Evolutionary conservation across 306 rosid genomes (phyloP), one percentile per base, ranked within the genome.

Genomic region (Ammopiptanthus mongolicus): DNA sequence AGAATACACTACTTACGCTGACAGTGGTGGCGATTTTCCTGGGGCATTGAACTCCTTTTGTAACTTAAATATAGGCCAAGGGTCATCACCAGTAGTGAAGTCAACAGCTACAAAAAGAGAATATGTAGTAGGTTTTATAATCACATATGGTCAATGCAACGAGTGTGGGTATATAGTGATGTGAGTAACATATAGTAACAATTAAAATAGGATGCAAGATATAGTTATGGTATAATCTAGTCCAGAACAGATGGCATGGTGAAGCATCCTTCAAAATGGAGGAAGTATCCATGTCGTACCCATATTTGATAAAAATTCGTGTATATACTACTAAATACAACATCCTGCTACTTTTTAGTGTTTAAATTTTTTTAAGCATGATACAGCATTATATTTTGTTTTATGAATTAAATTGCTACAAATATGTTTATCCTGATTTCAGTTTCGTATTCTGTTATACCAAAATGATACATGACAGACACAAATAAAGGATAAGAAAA

Each of bases 11-110:
- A 60, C 98, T 76, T 82, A 90, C 97, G 96, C 82, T 52, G 96
- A 87, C 83, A 95, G 90, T 33, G 97, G 97, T 13, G 98, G 98
- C 34, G 98, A 90, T 78, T 91, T 88, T 79, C 98, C 98, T 0
- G 91, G 90, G 81, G 93, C 82, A 69, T 95, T 95, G 88, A 88
- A 95, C 87, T 90, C 84, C 86, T 90, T 95, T 81, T 95, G 98
- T 74, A 95, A 76, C 81, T 90, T 63, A 81, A 95, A 91, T 86
- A 91, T 86, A 66, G 97, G 97, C 97, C 93, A 90, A 60, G 98
- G 92, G 52, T 87, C 73, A 56, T 87, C 93, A 63, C 97, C 97
- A 36, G 97, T 90, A 17, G 75, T 42, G 82, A 95, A 95, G 86
- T 95, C 98, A 79, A 95, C 96, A 85, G 97, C 98, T 95, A 76